These are phyloP conservation scores for Rauvolfia tetraphylla DNA, from an alignment of 257 asterid genomes.

Conservation along the genomic window DNA sequence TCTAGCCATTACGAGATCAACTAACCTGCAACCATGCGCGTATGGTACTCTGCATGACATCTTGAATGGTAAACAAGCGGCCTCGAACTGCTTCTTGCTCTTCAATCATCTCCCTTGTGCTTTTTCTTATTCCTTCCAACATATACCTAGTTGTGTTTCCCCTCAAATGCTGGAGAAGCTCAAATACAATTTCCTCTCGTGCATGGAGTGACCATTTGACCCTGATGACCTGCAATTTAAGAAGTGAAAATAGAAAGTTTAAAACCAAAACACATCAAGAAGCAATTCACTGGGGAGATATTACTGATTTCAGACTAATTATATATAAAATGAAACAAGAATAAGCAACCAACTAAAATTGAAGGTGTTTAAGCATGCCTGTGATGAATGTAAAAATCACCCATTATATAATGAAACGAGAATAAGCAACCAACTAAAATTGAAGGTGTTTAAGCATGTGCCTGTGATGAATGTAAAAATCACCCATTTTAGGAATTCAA, in stretches of 20 bases:
- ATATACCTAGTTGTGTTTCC: conserved; percentile 55
- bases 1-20: not conserved
- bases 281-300: not conserved
- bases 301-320: not conserved
- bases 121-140: conserved; percentile 72
- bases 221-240: conserved; percentile 63
- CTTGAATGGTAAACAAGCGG: conserved; percentile 94
- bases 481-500: not conserved
- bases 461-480: too few relatives aligned
- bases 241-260: not conserved
- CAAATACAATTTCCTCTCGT: conserved; percentile 93
- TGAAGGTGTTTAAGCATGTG: too few relatives aligned
- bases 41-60: conserved; percentile 93
- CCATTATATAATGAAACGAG: too few relatives aligned
- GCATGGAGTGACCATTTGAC: conserved; percentile 99
- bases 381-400: not conserved
- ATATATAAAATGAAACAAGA: not conserved
- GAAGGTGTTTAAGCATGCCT: not conserved
- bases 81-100: conserved; percentile 99
- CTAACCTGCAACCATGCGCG: conserved; percentile 98
- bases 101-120: conserved; percentile 89
- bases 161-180: conserved; percentile 86
- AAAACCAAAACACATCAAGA: not conserved
- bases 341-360: not conserved
- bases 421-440: too few relatives aligned